Evolutionary conservation across 2,329 filamentous ascomycete species (phyloP).

Genomic region (Sphaerulina musiva): DNA sequence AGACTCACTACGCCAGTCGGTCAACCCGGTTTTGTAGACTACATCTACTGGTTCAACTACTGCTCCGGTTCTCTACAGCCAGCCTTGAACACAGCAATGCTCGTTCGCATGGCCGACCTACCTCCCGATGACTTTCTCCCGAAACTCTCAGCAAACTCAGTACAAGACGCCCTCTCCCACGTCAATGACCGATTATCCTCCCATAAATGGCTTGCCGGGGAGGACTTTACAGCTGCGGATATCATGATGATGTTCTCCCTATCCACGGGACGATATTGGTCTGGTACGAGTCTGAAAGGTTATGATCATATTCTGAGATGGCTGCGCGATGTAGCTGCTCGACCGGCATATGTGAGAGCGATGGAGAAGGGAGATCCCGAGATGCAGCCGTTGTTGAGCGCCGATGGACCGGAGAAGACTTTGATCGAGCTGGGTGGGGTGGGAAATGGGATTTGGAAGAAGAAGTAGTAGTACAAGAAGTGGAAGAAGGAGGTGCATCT

Average conservation of each 20-base stretch:
- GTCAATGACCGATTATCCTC: constrained; percentile 46
- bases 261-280: constrained; percentile 52
- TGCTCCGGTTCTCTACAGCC: background rate
- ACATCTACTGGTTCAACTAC: constrained; percentile 50
- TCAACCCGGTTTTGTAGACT: constrained; percentile 50
- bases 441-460: background rate
- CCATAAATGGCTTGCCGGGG: constrained; percentile 52
- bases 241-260: constrained; percentile 55
- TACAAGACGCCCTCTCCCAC: constrained; percentile 36
- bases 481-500: too few species aligned
- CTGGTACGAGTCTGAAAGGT: background rate
- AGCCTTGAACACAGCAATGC: background rate
- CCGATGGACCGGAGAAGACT: constrained; percentile 15
- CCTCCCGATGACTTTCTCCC: constrained; percentile 29
- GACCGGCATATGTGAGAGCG: constrained; percentile 29
- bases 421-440: constrained; percentile 4
- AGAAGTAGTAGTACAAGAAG: background rate
- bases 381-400: constrained; percentile 19
- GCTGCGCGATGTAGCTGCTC: constrained; percentile 24
- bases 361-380: constrained; percentile 33
- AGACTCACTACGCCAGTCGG: constrained; percentile 42
- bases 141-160: constrained; percentile 30
- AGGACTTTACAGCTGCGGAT: constrained; percentile 58
- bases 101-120: background rate
- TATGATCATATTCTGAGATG: constrained; percentile 29